Percentiles rank a stretch among this genome's conserved stretches.
These are phyloP conservation scores for Bolboschoenoplectus hybrid DNA, from an alignment of 202 grass and related monocot species.

Conservation along the genomic window DNA sequence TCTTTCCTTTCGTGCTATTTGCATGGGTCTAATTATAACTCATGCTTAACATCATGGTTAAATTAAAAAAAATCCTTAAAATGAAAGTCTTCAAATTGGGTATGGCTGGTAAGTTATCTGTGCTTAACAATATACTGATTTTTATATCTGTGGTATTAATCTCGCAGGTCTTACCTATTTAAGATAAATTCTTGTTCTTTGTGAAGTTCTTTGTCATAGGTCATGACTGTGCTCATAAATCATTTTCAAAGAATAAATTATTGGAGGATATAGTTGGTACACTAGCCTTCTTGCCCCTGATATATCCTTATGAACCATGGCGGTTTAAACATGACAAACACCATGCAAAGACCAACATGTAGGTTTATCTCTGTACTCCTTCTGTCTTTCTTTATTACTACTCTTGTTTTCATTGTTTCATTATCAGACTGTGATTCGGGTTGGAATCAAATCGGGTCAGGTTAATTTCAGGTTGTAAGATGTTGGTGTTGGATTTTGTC, in stretches of 20 bases:
- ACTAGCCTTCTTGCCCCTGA: conserved; percentile 87
- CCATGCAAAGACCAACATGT: conserved; percentile 99
- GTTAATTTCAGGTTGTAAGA: neutral
- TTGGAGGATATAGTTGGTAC: conserved; percentile 94
- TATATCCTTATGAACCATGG: conserved; percentile 99
- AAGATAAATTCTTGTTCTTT: conserved; percentile 38
- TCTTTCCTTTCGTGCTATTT: neutral
- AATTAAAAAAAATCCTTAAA: conserved; percentile 5
- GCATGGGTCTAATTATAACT: neutral
- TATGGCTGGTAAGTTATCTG: neutral
- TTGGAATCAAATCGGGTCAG: conserved; percentile 3
- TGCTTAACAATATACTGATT: neutral
- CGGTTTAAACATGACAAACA: conserved; percentile 96
- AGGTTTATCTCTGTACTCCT: conserved; percentile 34
- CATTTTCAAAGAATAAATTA: conserved; percentile 97
- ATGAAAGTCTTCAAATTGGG: neutral
- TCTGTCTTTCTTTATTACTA: conserved; percentile 38
- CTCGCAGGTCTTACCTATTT: neutral
- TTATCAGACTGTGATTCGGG: neutral
- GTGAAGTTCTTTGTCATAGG: conserved; percentile 99
- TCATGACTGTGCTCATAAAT: conserved; percentile 96
- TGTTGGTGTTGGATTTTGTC: neutral
- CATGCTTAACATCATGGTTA: conserved; percentile 38
- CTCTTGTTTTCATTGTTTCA: conserved; percentile 22
- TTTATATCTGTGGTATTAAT: neutral